Evolutionary conservation across 169 alveolate genomes (phyloP), one percentile per base, ranked within the genome.

Genomic region (Condylostoma magnum): DNA sequence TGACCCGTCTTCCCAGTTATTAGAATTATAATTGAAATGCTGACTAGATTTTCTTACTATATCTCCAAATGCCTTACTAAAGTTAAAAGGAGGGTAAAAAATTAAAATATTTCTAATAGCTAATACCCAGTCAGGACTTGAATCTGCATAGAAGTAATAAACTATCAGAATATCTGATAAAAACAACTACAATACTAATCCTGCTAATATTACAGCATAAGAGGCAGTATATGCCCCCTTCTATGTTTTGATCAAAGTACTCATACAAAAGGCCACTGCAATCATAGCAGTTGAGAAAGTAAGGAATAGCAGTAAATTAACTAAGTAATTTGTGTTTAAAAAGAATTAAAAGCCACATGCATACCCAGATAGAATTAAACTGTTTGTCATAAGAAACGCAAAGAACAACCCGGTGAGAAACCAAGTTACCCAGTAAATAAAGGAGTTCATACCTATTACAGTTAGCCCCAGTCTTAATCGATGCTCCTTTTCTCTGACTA

Each of bases 401-500:
- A 74, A 12, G 0, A 74, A 28, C 6, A 57, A 57, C 3, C 78
- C 76, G 12, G 78, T 66, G 5, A 80, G 31, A 34, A 52, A 66
- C 83, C 87, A 80, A 44, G 77, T 52, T 4, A 69, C 30, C 83
- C 87, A 80, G 63, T 66, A 80, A 3, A 60, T 47, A 56, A 65
- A 51, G 27, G 71, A 57, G 0, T 69, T 53, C 48, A 80, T 48
- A 30, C 87, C 87, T 77, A 80, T 80, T 0, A 80, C 87, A 6
- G 70, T 60, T 8, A 75, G 57, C 31, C 83, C 83, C 31, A 20
- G 37, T 47, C 65, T 46, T 12, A 84, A 69, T 69, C 74, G 82
- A 15, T 46, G 37, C 22, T 83, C 87, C 52, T 88, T 88, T 79
- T 88, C 94, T 56, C 50, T 53, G 0, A 76, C 67, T 20, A 88